phyloP scores from a whole-genome alignment of 2,329 filamentous ascomycete genomes.

The Aspergillus sp. region DNA sequence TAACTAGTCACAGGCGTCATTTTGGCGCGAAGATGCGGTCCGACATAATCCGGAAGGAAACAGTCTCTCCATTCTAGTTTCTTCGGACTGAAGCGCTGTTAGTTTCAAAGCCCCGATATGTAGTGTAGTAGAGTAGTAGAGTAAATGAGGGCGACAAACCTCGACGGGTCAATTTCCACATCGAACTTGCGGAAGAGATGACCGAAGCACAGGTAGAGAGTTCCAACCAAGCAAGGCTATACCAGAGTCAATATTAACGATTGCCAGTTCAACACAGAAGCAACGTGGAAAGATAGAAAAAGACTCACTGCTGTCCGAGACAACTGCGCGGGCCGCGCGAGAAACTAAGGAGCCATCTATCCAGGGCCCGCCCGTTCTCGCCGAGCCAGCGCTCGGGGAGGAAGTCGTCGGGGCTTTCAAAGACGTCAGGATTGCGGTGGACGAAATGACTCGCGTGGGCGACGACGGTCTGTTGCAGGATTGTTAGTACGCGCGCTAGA shows the following conservation, averaged over 20 bases:
- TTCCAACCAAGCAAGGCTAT: conserved; percentile 5
- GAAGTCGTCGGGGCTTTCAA: background rate
- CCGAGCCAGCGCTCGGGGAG: conserved; percentile 9
- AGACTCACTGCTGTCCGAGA: conserved; percentile 9
- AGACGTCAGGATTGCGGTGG: conserved; percentile 4
- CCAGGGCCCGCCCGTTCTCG: background rate
- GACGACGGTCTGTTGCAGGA: background rate
- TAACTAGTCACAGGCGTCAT: background rate
- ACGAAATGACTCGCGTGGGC: conserved; percentile 3
- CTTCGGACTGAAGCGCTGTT: background rate
- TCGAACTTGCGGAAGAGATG: conserved; percentile 8
- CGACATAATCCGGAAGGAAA: conserved; percentile 4
- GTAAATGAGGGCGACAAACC: background rate
- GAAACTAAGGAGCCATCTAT: conserved; percentile 5
- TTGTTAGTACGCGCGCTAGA: background rate
- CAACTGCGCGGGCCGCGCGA: conserved; percentile 9
- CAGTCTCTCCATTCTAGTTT: conserved; percentile 1
- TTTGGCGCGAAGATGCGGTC: background rate
- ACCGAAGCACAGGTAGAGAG: background rate
- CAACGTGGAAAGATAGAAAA: too few species aligned
- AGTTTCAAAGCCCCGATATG: background rate
- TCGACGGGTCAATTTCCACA: conserved; percentile 4
- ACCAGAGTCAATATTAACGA: background rate
- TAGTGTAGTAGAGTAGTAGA: too few species aligned
- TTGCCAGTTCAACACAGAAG: too few species aligned